Evolutionary conservation across 1,139 yeast species (phyloP), one percentile per base, ranked within the genome.

Genomic region (Debaryomycetaceae sp.): DNA sequence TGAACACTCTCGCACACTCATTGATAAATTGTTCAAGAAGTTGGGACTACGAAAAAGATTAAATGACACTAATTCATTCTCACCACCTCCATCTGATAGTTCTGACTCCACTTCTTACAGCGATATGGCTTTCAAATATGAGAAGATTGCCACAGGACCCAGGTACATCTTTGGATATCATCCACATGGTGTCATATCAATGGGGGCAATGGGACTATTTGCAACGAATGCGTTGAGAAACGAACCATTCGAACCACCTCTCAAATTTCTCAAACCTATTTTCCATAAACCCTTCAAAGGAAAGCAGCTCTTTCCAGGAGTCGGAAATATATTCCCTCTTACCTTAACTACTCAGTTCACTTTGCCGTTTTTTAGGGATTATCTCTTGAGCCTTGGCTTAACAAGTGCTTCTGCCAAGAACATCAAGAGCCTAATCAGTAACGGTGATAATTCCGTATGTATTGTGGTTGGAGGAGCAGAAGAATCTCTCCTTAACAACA

Each of bases 381-480:
- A 93, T 59, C 66, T 93, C 22, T 65, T 89, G 61, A 76, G 89
- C 1, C 63, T 91, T 41, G 98, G 99, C 0, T 76, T 90, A 33
- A 87, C 96, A 4, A 83, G 96, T 24, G 98, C 96, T 1, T 82
- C 93, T 1, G 84, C 83, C 42, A 73, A 72, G 36, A 90, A 91
- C 53, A 86, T 95, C 42, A 68, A 78, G 50, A 75, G 83, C 37
- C 70, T 89, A 31, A 72, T 93, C 41, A 67, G 65, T 45, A 77
- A 80, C 50, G 84, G 87, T 36, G 83, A 84, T 50, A 79, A 76
- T 51, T 87, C 96, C 3, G 85, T 91, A 11, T 87, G 95, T 49
- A 83, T 93, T 46, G 97, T 93, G 2, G 83, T 93, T 36, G 99
- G 99, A 5, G 99, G 99, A 0, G 98, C 98, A 0, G 87, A 89